Conservation (phyloP, 176 grass and related monocot genomes). For the Triticum dicoccoides region DNA sequence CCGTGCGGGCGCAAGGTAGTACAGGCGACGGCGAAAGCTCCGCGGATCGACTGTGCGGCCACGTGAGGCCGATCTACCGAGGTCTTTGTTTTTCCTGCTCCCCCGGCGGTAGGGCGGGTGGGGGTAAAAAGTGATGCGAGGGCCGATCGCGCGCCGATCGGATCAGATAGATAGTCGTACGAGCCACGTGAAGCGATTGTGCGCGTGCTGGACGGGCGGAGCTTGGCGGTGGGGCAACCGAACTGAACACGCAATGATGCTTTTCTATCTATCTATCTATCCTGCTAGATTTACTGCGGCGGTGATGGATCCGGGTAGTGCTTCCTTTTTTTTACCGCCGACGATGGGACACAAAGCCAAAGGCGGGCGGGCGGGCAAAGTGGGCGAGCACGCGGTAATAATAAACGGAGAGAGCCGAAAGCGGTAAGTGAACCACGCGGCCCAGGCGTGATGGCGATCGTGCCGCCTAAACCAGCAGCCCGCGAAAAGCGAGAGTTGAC, state of each 20-base stretch:
- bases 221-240: background rate
- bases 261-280: background rate
- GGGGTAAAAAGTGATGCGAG: background rate
- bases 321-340: background rate
- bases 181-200: conserved; percentile 20
- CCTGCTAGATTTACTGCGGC: background rate
- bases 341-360: conserved; percentile 20
- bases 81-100: background rate
- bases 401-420: background rate
- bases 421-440: background rate
- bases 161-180: background rate
- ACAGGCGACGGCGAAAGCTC: background rate
- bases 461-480: background rate
- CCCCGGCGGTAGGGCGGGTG: background rate
- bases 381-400: background rate
- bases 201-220: background rate
- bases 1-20: background rate
- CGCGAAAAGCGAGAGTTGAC: background rate
- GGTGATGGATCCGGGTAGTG: background rate
- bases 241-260: background rate
- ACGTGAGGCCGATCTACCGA: background rate
- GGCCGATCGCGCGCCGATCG: too few species aligned
- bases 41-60: background rate
- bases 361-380: background rate
- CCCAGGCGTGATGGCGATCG: background rate